phyloP scores from a whole-genome alignment of 257 asterid species.

The Fraxinus excelsior region DNA sequence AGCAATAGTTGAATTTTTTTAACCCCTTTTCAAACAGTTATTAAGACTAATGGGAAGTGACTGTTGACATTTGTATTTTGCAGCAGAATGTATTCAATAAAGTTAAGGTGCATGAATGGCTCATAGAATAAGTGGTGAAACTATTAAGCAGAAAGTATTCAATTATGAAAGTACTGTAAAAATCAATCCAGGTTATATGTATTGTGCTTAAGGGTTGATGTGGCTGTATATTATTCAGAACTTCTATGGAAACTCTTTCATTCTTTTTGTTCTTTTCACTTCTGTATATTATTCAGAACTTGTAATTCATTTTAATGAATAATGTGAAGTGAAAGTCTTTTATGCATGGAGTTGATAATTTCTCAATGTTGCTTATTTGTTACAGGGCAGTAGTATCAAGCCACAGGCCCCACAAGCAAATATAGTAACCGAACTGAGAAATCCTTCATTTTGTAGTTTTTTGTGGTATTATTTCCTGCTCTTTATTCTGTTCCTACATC shows the following conservation, averaged over 20 bases:
- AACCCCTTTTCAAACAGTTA: not conserved
- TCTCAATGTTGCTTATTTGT: not conserved
- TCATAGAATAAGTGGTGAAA: not conserved
- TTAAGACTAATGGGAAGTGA: not conserved
- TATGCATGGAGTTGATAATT: not conserved
- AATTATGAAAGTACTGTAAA: no score
- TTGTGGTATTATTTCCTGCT: not conserved
- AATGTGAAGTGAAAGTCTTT: not conserved
- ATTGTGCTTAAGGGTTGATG: no score
- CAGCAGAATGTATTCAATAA: not conserved
- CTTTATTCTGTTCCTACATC: not conserved
- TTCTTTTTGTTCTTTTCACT: no score
- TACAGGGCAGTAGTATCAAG: not conserved
- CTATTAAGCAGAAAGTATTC: no score
- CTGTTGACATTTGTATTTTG: not conserved
- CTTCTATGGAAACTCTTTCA: no score
- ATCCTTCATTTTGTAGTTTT: constrained; percentile 11
- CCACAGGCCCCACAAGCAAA: constrained; percentile 11
- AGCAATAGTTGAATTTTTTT: no score
- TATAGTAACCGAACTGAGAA: constrained; percentile 5
- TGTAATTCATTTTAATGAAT: no score
- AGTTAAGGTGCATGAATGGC: not conserved
- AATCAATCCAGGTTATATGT: no score
- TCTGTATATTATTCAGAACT: no score
- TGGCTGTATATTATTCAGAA: no score